Evolutionary conservation across 2,329 filamentous ascomycete genomes (phyloP).

Genomic region (Aspergillus pseudotamarii): DNA sequence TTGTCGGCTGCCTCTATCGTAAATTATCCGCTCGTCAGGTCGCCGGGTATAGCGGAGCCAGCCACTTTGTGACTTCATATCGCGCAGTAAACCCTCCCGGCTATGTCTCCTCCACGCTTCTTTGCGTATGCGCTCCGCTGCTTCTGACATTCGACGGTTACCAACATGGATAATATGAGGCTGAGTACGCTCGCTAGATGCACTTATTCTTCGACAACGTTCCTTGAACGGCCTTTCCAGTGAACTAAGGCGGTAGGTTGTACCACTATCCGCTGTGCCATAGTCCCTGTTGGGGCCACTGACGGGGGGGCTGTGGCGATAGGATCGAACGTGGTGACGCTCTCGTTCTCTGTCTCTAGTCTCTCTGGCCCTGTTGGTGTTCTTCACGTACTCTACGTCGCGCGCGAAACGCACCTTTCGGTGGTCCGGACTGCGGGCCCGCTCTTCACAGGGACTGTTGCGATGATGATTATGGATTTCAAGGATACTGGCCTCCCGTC

Average conservation of each 20-base stretch:
- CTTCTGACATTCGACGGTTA: slow-evolving; percentile 22
- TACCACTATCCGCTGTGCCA: not conserved
- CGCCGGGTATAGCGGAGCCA: slow-evolving; percentile 9
- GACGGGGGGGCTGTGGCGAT: not conserved
- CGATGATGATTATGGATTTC: slow-evolving; percentile 18
- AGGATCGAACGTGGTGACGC: not conserved
- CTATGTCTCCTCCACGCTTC: slow-evolving; percentile 18
- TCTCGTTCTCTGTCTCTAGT: slow-evolving; percentile 5
- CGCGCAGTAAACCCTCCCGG: slow-evolving; percentile 11
- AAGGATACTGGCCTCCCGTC: slow-evolving; percentile 12
- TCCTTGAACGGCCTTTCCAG: not conserved
- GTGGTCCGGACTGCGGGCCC: slow-evolving; percentile 6
- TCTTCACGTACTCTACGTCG: slow-evolving; percentile 18
- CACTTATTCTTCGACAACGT: not conserved
- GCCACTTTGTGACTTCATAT: slow-evolving; percentile 9
- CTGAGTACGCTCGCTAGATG: slow-evolving; percentile 5
- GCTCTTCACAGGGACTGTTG: slow-evolving; percentile 7
- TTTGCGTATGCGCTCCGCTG: slow-evolving; percentile 21
- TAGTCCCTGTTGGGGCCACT: not conserved
- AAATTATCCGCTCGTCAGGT: slow-evolving; percentile 7
- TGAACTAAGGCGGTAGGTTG: not conserved
- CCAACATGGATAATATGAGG: slow-evolving; percentile 32
- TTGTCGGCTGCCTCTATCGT: not conserved
- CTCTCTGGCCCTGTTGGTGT: slow-evolving; percentile 8
- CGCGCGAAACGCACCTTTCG: slow-evolving; percentile 23